phyloP scores from a whole-genome alignment of 805 yeast genomes.

The Tetrapisispora namnaoensis region DNA sequence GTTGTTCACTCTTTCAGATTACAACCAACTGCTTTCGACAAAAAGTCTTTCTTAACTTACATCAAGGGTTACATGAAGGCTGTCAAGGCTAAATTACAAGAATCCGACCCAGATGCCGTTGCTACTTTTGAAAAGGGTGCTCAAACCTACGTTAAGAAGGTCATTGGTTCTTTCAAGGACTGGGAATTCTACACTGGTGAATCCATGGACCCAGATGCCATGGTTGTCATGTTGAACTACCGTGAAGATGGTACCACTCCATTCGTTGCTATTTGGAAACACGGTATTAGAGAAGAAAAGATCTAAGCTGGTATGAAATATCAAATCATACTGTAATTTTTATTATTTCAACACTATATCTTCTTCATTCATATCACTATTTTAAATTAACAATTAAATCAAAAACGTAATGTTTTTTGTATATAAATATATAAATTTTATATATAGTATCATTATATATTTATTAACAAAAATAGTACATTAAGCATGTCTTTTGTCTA shows the following conservation, averaged over 20 bases:
- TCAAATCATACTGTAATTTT: neutral
- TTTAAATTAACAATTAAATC: neutral
- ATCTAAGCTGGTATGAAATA: conserved; percentile 43
- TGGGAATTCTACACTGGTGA: conserved; percentile 99
- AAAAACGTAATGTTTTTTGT: neutral
- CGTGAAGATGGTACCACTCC: conserved; percentile 99
- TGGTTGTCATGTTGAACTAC: conserved; percentile 97
- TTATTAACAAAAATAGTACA: neutral
- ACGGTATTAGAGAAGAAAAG: conserved; percentile 86
- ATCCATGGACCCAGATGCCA: conserved; percentile 99
- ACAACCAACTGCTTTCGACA: conserved; percentile 92
- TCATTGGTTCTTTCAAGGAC: conserved; percentile 90
- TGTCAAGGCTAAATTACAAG: conserved; percentile 85
- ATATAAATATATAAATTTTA: neutral
- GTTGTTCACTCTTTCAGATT: conserved; percentile 98
- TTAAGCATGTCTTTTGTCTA: neutral
- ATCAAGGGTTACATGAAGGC: conserved; percentile 98
- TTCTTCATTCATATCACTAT: neutral
- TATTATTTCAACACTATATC: neutral
- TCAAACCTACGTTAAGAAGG: conserved; percentile 89
- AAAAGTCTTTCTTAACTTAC: conserved; percentile 93
- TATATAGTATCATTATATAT: neutral
- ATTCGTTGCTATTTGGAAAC: conserved; percentile 97
- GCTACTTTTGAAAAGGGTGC: conserved; percentile 96
- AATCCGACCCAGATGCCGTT: conserved; percentile 78